Conservation (phyloP, 2,329 filamentous ascomycete genomes). For the Aureobasidium sp. region DNA sequence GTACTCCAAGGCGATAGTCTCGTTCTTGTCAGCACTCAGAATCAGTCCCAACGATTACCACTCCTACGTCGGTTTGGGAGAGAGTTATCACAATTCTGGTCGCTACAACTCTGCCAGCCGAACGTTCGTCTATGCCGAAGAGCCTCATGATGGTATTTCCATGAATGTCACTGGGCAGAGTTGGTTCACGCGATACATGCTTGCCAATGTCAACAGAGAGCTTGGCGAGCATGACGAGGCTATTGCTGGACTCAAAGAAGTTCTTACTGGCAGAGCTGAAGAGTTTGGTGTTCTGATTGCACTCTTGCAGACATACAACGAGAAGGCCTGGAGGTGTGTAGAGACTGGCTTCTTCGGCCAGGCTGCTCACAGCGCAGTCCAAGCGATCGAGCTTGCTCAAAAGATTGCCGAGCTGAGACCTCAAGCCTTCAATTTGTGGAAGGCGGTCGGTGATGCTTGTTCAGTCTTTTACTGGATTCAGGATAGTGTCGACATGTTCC, state of each 20-base stretch:
- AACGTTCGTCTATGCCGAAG: conserved; percentile 78
- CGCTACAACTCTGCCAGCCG: conserved; percentile 90
- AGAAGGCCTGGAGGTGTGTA: conserved; percentile 69
- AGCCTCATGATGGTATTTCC: conserved; percentile 57
- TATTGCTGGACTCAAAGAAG: conserved; percentile 66
- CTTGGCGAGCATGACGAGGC: conserved; percentile 84
- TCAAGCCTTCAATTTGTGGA: conserved; percentile 91
- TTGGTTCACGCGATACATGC: conserved; percentile 96
- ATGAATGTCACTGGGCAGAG: conserved; percentile 56
- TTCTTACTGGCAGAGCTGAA: conserved; percentile 58
- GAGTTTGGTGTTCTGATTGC: conserved; percentile 87
- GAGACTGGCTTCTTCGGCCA: conserved; percentile 84
- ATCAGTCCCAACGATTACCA: conserved; percentile 84
- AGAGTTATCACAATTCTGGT: conserved; percentile 92
- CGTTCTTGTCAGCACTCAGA: conserved; percentile 81
- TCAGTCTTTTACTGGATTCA: conserved; percentile 76
- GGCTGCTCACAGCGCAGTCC: conserved; percentile 61
- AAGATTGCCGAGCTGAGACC: conserved; percentile 54
- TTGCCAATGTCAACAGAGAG: conserved; percentile 89
- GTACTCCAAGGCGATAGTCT: conserved; percentile 79
- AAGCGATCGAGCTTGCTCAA: conserved; percentile 62
- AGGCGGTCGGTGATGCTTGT: conserved; percentile 80
- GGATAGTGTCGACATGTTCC: conserved; percentile 57
- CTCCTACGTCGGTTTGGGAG: conserved; percentile 92
- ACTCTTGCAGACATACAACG: conserved; percentile 78